Evolutionary conservation across 1,139 yeast genomes (phyloP).

Genomic region (Pichia terricola): DNA sequence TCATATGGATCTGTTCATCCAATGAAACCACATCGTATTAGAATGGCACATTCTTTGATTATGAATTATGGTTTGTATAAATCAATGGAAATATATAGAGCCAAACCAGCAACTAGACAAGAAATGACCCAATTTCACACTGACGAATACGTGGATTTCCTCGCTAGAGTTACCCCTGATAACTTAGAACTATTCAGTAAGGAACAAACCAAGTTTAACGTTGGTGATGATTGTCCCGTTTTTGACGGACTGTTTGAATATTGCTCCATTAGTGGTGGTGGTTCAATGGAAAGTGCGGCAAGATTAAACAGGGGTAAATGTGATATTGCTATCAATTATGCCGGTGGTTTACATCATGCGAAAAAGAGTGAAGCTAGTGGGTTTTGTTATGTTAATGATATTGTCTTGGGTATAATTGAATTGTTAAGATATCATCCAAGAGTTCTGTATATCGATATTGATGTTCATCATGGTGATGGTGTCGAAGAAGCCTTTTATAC

Average conservation of each 20-base stretch:
- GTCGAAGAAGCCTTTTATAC: conserved; percentile 96
- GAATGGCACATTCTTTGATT: conserved; percentile 95
- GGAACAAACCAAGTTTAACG: conserved; percentile 87
- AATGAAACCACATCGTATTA: conserved; percentile 96
- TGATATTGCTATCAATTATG: conserved; percentile 95
- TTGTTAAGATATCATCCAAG: conserved; percentile 80
- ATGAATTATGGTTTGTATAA: conserved; percentile 96
- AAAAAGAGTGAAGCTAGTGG: conserved; percentile 92
- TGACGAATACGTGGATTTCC: conserved; percentile 90
- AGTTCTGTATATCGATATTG: conserved; percentile 89
- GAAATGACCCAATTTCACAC: conserved; percentile 99
- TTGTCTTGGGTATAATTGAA: conserved; percentile 78
- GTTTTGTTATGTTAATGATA: conserved; percentile 91
- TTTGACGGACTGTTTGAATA: conserved; percentile 92
- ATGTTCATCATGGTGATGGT: conserved; percentile 96
- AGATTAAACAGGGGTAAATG: conserved; percentile 76
- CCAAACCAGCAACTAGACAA: conserved; percentile 96
- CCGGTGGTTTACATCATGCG: conserved; percentile 96
- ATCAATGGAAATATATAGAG: conserved; percentile 91
- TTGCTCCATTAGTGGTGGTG: conserved; percentile 81
- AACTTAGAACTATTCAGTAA: conserved; percentile 84
- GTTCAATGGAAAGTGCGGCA: conserved; percentile 85
- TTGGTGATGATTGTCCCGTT: conserved; percentile 97
- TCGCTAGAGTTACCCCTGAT: conserved; percentile 90
- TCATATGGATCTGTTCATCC: conserved; percentile 99